Percentiles rank a stretch among this genome's conserved stretches.
These are phyloP conservation scores for Adansonia madagascariensis DNA, from an alignment of 441 rosid genomes.

Conservation along the genomic window DNA sequence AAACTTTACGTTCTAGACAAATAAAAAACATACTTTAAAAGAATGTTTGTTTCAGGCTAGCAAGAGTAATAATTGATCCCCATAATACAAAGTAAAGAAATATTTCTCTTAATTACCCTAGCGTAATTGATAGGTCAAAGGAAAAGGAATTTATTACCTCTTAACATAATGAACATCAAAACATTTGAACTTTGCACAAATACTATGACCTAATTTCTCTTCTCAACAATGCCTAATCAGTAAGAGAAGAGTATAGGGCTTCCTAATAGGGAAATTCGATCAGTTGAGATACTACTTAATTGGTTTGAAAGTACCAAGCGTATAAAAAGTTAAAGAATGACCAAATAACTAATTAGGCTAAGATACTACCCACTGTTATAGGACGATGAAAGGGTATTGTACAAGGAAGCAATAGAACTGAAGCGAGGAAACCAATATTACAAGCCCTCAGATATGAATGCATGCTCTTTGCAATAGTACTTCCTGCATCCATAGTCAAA, in stretches of 20 bases:
- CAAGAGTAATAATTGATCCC: not conserved
- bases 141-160: not conserved
- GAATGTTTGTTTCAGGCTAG: not conserved
- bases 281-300: not conserved
- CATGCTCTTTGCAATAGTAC: conserved; percentile 1
- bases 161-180: not conserved
- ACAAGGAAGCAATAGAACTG: not conserved
- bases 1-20: not conserved
- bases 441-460: not conserved
- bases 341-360: not conserved
- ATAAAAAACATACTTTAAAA: not conserved
- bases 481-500: not conserved
- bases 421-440: not conserved
- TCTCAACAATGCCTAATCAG: not conserved
- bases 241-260: not conserved
- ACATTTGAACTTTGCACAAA: not conserved
- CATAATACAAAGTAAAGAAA: not conserved
- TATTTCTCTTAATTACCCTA: not conserved
- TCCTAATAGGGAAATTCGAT: not conserved
- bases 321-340: not conserved
- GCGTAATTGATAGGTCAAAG: not conserved
- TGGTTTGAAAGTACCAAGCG: not conserved
- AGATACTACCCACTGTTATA: not conserved
- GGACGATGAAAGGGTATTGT: not conserved
- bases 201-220: not conserved